phyloP scores from a whole-genome alignment of 1,284 basidiomycete species.

The Amylostereum chailletii region DNA sequence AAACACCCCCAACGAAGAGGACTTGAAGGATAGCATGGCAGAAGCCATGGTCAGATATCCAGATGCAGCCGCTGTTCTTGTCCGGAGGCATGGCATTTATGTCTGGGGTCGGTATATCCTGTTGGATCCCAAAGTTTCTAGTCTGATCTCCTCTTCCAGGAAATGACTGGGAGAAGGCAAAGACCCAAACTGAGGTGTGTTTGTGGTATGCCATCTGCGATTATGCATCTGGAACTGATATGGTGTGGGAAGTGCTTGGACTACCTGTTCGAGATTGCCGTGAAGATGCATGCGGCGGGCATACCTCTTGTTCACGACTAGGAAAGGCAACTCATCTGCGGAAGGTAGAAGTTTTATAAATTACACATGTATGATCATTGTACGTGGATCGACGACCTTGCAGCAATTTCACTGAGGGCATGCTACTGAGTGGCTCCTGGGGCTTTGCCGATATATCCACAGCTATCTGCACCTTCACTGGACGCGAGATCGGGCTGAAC shows the following conservation, averaged over 20 bases:
- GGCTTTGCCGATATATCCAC: too few relatives aligned
- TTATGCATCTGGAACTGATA: slow-evolving; percentile 1
- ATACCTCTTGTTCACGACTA: slow-evolving; percentile 22
- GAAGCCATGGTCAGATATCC: slow-evolving; percentile 74
- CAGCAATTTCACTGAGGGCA: too few relatives aligned
- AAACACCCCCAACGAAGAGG: slow-evolving; percentile 83
- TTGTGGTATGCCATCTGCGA: not conserved
- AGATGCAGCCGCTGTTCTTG: slow-evolving; percentile 71
- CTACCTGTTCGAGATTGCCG: slow-evolving; percentile 79
- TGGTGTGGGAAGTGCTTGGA: slow-evolving; percentile 56
- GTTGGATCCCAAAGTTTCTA: not conserved
- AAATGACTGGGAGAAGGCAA: slow-evolving; percentile 79
- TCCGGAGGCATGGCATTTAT: slow-evolving; percentile 76
- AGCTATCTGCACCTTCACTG: too few relatives aligned
- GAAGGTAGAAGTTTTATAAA: too few relatives aligned
- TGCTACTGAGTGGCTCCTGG: too few relatives aligned
- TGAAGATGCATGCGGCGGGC: slow-evolving; percentile 66
- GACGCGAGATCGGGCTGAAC: too few relatives aligned
- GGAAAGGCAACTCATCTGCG: too few relatives aligned
- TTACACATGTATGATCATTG: too few relatives aligned
- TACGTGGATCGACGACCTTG: too few relatives aligned
- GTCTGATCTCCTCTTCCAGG: slow-evolving; percentile 28
- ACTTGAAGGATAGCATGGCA: slow-evolving; percentile 79
- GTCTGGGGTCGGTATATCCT: slow-evolving; percentile 59
- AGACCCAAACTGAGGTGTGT: slow-evolving; percentile 71